Evolutionary conservation across 495 filamentous ascomycete species (phyloP).

Genomic region (Penicillium fimorum): DNA sequence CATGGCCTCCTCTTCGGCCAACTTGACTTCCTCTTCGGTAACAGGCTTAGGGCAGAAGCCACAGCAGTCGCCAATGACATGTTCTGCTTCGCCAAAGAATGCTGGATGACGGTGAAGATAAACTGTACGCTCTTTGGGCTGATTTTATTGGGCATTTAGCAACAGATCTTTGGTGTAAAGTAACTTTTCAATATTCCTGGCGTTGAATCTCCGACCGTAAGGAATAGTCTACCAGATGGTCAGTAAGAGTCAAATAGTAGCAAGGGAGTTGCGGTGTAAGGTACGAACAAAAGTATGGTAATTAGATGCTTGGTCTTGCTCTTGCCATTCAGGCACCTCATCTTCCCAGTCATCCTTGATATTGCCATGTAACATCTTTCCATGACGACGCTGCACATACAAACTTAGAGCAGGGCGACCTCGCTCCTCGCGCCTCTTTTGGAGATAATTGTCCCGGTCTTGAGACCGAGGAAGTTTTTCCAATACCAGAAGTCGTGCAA

Average conservation of each 20-base stretch:
- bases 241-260: neutral
- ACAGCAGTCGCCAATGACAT: conserved; percentile 77
- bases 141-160: conserved; percentile 87
- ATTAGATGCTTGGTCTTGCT: conserved; percentile 67
- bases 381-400: conserved; percentile 17
- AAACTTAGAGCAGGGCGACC: conserved; percentile 52
- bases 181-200: conserved; percentile 72
- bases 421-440: conserved; percentile 64
- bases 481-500: conserved; percentile 77
- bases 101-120: conserved; percentile 78
- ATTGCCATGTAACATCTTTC: conserved; percentile 47
- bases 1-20: conserved; percentile 67
- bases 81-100: conserved; percentile 62
- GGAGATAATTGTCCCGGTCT: conserved; percentile 65
- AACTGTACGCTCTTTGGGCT: conserved; percentile 63
- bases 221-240: conserved; percentile 54
- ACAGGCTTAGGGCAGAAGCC: conserved; percentile 67
- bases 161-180: conserved; percentile 76
- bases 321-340: conserved; percentile 78
- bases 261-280: neutral
- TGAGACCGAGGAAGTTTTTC: conserved; percentile 66
- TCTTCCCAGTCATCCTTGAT: conserved; percentile 71
- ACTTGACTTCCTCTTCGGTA: conserved; percentile 66
- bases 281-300: conserved; percentile 65
- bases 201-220: conserved; percentile 67